These are phyloP conservation scores for Ogataea salicorniae DNA, from an alignment of 805 yeast genomes.

Conservation along the genomic window DNA sequence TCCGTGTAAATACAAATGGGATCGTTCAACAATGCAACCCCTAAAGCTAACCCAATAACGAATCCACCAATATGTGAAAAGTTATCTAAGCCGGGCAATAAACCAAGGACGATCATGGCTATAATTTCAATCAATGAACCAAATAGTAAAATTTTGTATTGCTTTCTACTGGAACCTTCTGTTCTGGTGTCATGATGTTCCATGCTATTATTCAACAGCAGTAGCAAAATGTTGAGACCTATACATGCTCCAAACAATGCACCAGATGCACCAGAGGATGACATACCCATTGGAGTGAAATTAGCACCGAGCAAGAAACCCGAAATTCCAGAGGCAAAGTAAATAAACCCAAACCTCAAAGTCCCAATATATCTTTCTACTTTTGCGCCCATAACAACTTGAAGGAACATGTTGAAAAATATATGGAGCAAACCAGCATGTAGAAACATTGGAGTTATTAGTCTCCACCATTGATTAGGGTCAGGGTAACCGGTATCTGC, in stretches of 20 bases:
- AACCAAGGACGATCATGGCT: conserved; percentile 55
- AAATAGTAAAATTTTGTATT: conserved; percentile 41
- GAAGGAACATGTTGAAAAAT: conserved; percentile 55
- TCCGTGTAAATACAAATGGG: conserved; percentile 40
- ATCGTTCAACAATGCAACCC: conserved; percentile 47
- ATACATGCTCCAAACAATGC: conserved; percentile 60
- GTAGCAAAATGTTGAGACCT: conserved; percentile 53
- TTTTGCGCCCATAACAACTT: conserved; percentile 54
- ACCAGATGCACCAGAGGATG: conserved; percentile 69
- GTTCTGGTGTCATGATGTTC: conserved; percentile 36
- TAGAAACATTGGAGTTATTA: conserved; percentile 63
- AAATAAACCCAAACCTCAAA: conserved; percentile 48
- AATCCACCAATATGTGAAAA: conserved; percentile 76
- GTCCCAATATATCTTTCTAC: conserved; percentile 56
- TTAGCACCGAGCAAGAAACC: conserved; percentile 69
- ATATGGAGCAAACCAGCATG: conserved; percentile 75
- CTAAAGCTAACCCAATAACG: conserved; percentile 50
- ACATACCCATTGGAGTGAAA: conserved; percentile 60
- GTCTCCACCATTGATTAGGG: conserved; percentile 67
- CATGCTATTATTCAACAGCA: conserved; percentile 43
- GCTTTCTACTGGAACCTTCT: conserved; percentile 26
- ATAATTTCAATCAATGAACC: conserved; percentile 53
- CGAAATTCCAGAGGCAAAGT: conserved; percentile 55
- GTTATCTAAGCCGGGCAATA: conserved; percentile 70
- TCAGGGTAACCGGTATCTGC: conserved; percentile 24